A percentile compares a stretch with the other conserved stretches of the same genome.
phyloP scores from a whole-genome alignment of 1,139 yeast species.

The Cylindricascospora bacillispora region DNA sequence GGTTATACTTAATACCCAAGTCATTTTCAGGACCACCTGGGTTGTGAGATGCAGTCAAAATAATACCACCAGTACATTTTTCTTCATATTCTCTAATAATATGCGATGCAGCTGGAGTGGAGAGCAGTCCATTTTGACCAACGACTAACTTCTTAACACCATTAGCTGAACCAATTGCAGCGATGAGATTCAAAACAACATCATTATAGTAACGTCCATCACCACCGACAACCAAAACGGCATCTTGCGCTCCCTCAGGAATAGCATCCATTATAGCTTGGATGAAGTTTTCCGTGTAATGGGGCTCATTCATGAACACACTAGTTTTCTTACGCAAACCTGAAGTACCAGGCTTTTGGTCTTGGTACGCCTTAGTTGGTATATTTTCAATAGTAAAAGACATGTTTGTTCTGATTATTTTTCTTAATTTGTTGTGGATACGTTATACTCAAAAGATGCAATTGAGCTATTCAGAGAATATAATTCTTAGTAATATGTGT shows the following conservation, averaged over 20 bases:
- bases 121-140: constrained; percentile 78
- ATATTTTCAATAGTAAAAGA: constrained; percentile 15
- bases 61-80: constrained; percentile 85
- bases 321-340: constrained; percentile 87
- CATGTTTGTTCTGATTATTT: constrained; percentile 8
- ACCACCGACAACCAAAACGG: constrained; percentile 87
- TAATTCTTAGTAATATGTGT: too few relatives aligned
- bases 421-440: too few relatives aligned
- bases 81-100: constrained; percentile 55
- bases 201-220: constrained; percentile 92
- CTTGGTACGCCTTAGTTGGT: constrained; percentile 63
- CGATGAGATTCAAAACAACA: constrained; percentile 67
- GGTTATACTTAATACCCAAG: constrained; percentile 89
- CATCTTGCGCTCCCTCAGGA: constrained; percentile 71
- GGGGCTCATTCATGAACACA: constrained; percentile 57
- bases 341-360: constrained; percentile 97
- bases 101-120: constrained; percentile 95
- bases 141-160: constrained; percentile 75
- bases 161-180: constrained; percentile 78
- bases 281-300: constrained; percentile 88
- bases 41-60: constrained; percentile 92
- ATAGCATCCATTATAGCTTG: constrained; percentile 78
- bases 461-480: too few relatives aligned
- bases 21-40: constrained; percentile 97
- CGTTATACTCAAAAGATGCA: too few relatives aligned